Conservation (phyloP, 2,329 filamentous ascomycete genomes). For the Clathrospora elynae region DNA sequence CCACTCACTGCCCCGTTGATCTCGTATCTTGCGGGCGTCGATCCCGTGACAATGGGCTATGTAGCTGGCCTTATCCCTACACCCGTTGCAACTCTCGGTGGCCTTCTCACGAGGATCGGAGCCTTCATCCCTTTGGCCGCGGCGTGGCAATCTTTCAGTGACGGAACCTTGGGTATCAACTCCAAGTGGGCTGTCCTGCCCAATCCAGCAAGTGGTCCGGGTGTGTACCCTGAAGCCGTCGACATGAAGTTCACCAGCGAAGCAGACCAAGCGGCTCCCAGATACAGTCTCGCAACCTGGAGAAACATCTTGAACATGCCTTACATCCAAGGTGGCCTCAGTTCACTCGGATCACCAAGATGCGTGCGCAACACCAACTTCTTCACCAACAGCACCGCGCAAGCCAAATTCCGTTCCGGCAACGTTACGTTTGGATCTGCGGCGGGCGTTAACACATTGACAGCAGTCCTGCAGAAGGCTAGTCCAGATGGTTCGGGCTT, state of each 20-base stretch:
- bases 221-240: conserved; percentile 12
- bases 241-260: conserved; percentile 15
- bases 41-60: conserved; percentile 6
- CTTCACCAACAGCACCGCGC: conserved; percentile 14
- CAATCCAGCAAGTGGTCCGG: conserved; percentile 11
- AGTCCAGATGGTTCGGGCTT: conserved; percentile 8
- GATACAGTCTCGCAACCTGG: conserved; percentile 6
- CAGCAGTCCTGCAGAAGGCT: conserved; percentile 7
- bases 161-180: conserved; percentile 9
- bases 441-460: conserved; percentile 5
- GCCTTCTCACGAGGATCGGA: conserved; percentile 9
- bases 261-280: conserved; percentile 2
- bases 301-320: conserved; percentile 18
- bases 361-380: conserved; percentile 18
- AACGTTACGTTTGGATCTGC: conserved; percentile 16
- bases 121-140: conserved; percentile 9
- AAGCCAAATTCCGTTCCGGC: conserved; percentile 10
- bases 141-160: conserved; percentile 5
- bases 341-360: conserved; percentile 1
- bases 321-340: conserved; percentile 4
- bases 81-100: conserved; percentile 10
- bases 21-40: conserved; percentile 7
- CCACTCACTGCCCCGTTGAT: conserved; percentile 11
- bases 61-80: conserved; percentile 8
- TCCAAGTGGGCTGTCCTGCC: conserved; percentile 13